Percentiles rank a stretch among this genome's conserved stretches.
phyloP scores from a whole-genome alignment of 305 asterid species.

The Fraxinus sp. region DNA sequence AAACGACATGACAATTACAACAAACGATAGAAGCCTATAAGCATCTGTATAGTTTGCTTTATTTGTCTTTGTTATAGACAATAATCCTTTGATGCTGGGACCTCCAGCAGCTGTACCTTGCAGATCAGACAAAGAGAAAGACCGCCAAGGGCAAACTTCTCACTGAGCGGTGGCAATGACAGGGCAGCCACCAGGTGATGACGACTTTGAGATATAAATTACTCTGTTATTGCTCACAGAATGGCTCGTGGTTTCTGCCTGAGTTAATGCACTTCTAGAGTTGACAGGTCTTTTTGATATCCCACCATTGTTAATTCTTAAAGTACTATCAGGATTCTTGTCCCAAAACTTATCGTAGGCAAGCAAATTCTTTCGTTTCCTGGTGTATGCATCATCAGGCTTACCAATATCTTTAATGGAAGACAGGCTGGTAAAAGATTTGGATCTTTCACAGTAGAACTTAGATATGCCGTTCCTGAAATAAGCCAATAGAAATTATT shows the following conservation, averaged over 20 bases:
- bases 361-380: constrained; percentile 63
- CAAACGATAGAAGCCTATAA: neutral
- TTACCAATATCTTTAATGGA: constrained; percentile 63
- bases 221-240: constrained; percentile 50
- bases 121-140: constrained; percentile 60
- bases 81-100: constrained; percentile 25
- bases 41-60: constrained; percentile 6
- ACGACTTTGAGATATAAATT: constrained; percentile 51
- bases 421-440: constrained; percentile 69
- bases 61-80: constrained; percentile 23
- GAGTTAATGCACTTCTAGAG: constrained; percentile 56
- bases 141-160: constrained; percentile 47
- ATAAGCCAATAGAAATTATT: constrained; percentile 16
- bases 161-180: constrained; percentile 38
- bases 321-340: constrained; percentile 39
- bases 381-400: constrained; percentile 70
- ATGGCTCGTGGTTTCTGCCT: constrained; percentile 44
- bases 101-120: constrained; percentile 49
- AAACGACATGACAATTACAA: neutral
- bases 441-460: constrained; percentile 67
- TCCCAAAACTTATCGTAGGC: constrained; percentile 48
- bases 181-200: constrained; percentile 43
- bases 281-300: constrained; percentile 56
- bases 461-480: constrained; percentile 74
- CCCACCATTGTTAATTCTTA: constrained; percentile 42